Evolutionary conservation across 768 basidiomycete genomes (phyloP), one percentile per base, ranked within the genome.

Genomic region (Tricholomella constricta): DNA sequence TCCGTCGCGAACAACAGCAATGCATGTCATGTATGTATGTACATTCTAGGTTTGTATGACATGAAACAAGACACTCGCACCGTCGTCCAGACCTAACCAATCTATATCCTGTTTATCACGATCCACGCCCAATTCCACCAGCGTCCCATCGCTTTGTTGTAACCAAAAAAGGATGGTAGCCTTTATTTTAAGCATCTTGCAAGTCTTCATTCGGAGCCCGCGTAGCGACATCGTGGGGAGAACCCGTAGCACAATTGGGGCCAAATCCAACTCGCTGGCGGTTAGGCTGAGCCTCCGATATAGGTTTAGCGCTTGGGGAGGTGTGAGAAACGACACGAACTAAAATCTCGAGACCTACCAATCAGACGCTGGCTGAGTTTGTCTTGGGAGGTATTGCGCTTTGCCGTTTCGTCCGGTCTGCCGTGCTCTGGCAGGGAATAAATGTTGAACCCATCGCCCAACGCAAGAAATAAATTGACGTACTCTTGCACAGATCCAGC

Each of bases 81-180:
- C 79, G 7, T 80, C 77, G 52, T 90, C 87, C 32, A 92, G 63
- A 6, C 91, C 89, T 63, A 85, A 80, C 88, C 88, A 91, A 53
- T 77, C 81, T 36, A 91, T 65, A 47, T 83, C 78, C 49, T 78
- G 79, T 11, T 65, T 58, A 45, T 88, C 83, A 25, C 78, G 62
- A 23, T 77, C 71, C n/a, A 51, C 52, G 17, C 72, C 73, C 26
- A 93, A 68, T 47, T 76, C 72, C 22, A 73, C 69, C 25, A 82
- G 69, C 2, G 67, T 49, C 26, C 75, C 75, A 59, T 85, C 78
- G 17, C 69, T 65, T 75, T 88, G 77, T 38, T 70, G 71, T 37
- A 86, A 65, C 83, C 85, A 90, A 27, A 91, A 60, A 42, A 62
- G 62, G 17, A 84, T 59, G 14, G 65, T 66, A 31, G 62, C 66